These are phyloP conservation scores for Gastrodia elata DNA, from an alignment of 106 monocot species.

Conservation along the genomic window DNA sequence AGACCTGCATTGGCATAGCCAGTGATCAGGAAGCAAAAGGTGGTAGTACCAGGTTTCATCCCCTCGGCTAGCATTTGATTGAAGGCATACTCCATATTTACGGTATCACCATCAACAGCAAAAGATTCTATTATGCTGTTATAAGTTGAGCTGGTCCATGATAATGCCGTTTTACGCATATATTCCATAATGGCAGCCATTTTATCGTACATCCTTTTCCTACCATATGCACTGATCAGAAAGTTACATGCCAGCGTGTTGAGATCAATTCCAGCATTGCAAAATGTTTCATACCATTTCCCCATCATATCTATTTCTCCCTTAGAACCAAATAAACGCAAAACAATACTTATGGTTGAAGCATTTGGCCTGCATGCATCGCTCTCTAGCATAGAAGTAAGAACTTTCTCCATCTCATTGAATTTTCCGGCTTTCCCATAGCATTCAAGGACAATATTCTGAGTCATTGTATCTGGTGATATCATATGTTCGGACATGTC, in stretches of 20 bases:
- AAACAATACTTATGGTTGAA: conserved; percentile 91
- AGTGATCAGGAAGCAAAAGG: conserved; percentile 73
- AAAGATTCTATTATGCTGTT: conserved; percentile 83
- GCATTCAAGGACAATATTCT: conserved; percentile 67
- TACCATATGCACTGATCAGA: conserved; percentile 78
- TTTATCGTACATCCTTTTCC: conserved; percentile 69
- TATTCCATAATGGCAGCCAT: conserved; percentile 89
- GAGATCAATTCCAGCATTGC: conserved; percentile 71
- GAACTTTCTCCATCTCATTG: conserved; percentile 70
- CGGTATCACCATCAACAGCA: conserved; percentile 69
- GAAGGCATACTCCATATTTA: conserved; percentile 78
- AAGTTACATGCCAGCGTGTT: conserved; percentile 83
- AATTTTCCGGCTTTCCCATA: conserved; percentile 74
- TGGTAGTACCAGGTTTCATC: conserved; percentile 83
- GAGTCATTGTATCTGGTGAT: conserved; percentile 66
- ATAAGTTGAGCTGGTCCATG: conserved; percentile 87
- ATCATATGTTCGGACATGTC: conserved; percentile 72
- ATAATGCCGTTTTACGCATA: conserved; percentile 70
- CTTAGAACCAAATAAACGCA: conserved; percentile 61
- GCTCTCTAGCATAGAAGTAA: conserved; percentile 63
- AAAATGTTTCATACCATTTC: conserved; percentile 90
- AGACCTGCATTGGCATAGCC: conserved; percentile 73
- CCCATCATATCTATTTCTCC: conserved; percentile 75
- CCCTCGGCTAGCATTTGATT: conserved; percentile 79
- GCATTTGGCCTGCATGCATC: conserved; percentile 61